phyloP scores from a whole-genome alignment of 73 alveolate genomes.

The Stentor roeselii region DNA sequence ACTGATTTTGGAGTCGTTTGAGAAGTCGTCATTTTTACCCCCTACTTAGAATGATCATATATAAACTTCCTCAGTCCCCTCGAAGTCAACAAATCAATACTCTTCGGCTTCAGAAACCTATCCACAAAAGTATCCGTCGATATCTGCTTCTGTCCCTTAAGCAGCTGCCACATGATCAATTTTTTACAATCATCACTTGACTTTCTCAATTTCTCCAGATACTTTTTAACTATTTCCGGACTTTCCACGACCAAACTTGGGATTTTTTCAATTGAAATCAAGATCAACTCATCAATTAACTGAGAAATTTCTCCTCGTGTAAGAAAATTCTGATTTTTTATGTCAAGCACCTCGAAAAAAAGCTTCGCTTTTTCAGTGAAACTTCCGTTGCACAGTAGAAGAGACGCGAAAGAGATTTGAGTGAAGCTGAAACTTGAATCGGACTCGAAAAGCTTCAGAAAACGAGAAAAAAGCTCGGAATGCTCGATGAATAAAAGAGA shows the following conservation, averaged over 20 bases:
- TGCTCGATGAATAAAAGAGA: not conserved
- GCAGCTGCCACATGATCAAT: not conserved
- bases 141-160: not conserved
- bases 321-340: not conserved
- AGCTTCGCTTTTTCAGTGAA: not conserved
- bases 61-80: not conserved
- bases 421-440: not conserved
- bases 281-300: not conserved
- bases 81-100: not conserved
- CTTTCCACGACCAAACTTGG: not conserved
- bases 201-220: not conserved
- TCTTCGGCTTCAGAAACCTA: not conserved
- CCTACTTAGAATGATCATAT: too few species aligned
- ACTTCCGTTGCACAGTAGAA: not conserved
- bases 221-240: not conserved
- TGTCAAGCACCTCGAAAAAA: not conserved
- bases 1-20: too few species aligned
- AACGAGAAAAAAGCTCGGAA: not conserved
- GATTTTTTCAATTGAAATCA: not conserved
- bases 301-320: not conserved
- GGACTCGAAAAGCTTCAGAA: not conserved
- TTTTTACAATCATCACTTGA: not conserved
- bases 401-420: not conserved
- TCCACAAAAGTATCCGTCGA: not conserved
- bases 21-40: too few species aligned